Evolutionary conservation across 2,329 filamentous ascomycete species (phyloP), one percentile per base, ranked within the genome.

Genomic region (Talaromyces sp.): DNA sequence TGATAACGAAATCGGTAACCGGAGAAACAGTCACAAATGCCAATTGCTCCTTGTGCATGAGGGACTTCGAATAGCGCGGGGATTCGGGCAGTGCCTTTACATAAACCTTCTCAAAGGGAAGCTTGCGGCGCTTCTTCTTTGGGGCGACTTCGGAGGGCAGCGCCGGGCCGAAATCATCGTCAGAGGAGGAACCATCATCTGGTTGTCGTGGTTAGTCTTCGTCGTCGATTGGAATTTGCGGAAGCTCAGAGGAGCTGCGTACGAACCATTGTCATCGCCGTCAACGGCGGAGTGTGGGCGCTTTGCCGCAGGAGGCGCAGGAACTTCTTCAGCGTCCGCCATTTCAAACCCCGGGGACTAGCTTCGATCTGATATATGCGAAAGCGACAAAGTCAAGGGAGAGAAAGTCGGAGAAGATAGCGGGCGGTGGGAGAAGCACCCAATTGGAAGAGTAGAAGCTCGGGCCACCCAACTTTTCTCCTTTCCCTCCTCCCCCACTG

Each of bases 41-140:
- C 45, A 99, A 77, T 75, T 96, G 91, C 63, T 99, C 94, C 76
- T 93, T 92, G 82, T 99, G 94, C 95, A 99, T 99, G 67, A 99
- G 80, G 41, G 94, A 97, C 69, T 92, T 96, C 53, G 89, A 96
- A 76, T 99, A 99, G 41, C 90, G 88, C 33, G 81, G 67, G 17
- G 90, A 89, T 46, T 84, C 84, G 4, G 94, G 94, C 33, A 99
- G 82, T 35, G 94, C 93, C 53, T 90, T 90, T 58, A 97, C 80
- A 75, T 97, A 97, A 65, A 97, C 86, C 72, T 94, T 96, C 76
- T 97, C 93, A 77, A 97, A 93, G 1, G 90, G 91, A 2, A 99
- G 85, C 64, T 90, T 90, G 65, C 92, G 85, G 58, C 90, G 87
- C 77, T 96, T 97, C 82, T 95, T 96, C 79, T 93, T 93, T 49